Base-by-base conservation (phyloP, 495 filamentous ascomycete genomes). In the Penicillium coffeae region DNA sequence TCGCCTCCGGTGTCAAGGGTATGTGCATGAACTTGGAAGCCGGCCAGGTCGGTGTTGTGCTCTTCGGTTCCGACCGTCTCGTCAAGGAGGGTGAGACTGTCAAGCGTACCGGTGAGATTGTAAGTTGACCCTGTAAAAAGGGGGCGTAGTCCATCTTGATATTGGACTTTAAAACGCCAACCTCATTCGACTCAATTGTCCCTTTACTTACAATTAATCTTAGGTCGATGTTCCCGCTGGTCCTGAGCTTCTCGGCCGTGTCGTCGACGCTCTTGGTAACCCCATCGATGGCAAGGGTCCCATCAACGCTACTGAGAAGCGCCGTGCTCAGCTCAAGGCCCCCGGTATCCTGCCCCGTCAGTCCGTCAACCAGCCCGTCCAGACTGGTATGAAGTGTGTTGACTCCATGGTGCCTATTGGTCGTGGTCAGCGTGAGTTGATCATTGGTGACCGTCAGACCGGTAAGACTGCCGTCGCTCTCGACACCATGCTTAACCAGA, bases 11-110 rank as follows among this genome's bases (percentile, higher is more conserved):
- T 73, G 93, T 98, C 69, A 96, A 96, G 84, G 93, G 93, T 72
- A 98, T 98, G 93, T 97, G 94, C 88, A 95, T 98, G 91, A 98
- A 98, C 85, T 82, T 98, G 71, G 93, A 98, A 78, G 93, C 93
- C 72, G 93, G 93, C 73, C 94, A 97, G 77, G 93, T 98, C 75
- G 93, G 93, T 95, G 93, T 98, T 60, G 93, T 98, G 83, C 85
- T 98, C 60, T 98, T 98, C 79, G 93, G 93, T 83, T 97, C 93
- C 65, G 93, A 98, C 79, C 91, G 93, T 88, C 84, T 96, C 64
- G 93, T 98, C 80, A 95, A 90, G 83, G 94, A 98, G 77, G 93
- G 93, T 63, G 94, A 98, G 80, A 94, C 88, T 54, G 93, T 98
- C 72, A 97, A 94, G 85, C 94, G 93, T 84, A 98, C 93, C 62